These are phyloP conservation scores for Boletus insuetus DNA, from an alignment of 768 basidiomycete genomes.

Conservation along the genomic window DNA sequence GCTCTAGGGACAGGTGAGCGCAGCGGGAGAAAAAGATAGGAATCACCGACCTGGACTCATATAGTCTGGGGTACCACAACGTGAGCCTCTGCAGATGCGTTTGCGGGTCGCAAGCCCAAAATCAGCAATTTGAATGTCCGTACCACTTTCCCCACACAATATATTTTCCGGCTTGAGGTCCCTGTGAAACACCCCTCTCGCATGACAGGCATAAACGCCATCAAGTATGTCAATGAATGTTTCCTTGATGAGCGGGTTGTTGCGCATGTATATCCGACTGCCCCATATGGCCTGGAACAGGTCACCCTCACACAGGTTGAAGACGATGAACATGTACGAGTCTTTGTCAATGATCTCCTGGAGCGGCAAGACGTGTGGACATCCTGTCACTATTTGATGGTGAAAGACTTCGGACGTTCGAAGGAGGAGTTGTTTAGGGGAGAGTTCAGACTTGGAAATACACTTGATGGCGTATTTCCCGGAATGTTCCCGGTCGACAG, in stretches of 20 bases:
- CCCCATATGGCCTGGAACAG: conserved; percentile 72
- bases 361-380: conserved; percentile 67
- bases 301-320: conserved; percentile 61
- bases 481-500: conserved; percentile 47
- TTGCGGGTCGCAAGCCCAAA: conserved; percentile 68
- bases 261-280: conserved; percentile 48
- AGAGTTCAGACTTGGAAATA: conserved; percentile 54
- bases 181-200: conserved; percentile 71
- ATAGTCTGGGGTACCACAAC: conserved; percentile 60
- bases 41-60: conserved; percentile 64
- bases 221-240: conserved; percentile 80
- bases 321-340: conserved; percentile 62
- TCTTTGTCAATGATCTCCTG: conserved; percentile 61
- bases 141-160: conserved; percentile 53
- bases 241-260: conserved; percentile 59
- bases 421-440: conserved; percentile 51
- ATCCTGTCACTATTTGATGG: conserved; percentile 50
- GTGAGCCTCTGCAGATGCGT: conserved; percentile 45
- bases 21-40: background rate
- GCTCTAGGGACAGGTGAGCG: conserved; percentile 31
- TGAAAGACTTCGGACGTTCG: conserved; percentile 70
- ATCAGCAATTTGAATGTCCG: conserved; percentile 62
- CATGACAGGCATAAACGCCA: conserved; percentile 73
- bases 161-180: conserved; percentile 89
- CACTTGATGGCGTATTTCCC: conserved; percentile 74